phyloP scores from a whole-genome alignment of 1,284 basidiomycete genomes.

The Cystobasidium slooffiae region DNA sequence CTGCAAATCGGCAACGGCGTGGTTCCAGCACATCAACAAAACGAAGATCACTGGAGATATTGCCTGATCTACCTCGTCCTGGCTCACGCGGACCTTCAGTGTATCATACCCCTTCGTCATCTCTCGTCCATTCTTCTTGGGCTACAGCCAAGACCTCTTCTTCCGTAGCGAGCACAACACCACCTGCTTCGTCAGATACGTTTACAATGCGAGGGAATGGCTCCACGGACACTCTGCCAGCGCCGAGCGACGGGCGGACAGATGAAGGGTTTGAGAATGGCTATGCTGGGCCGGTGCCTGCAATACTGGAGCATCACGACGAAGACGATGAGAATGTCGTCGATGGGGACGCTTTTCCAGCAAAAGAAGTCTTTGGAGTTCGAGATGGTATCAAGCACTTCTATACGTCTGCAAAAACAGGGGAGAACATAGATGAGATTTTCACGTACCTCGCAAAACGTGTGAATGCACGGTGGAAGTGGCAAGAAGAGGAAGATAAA shows the following conservation, averaged over 20 bases:
- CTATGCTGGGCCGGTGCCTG: slow-evolving; percentile 2
- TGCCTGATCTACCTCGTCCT: slow-evolving; percentile 24
- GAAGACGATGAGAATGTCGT: slow-evolving; percentile 3
- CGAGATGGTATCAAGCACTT: slow-evolving; percentile 49
- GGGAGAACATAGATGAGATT: slow-evolving; percentile 49
- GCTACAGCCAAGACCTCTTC: slow-evolving; percentile 9
- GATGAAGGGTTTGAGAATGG: background rate
- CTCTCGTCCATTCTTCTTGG: slow-evolving; percentile 22
- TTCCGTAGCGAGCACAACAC: slow-evolving; percentile 5
- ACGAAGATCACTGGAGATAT: slow-evolving; percentile 36
- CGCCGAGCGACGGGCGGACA: background rate
- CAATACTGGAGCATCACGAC: background rate
- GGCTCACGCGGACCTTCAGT: slow-evolving; percentile 24
- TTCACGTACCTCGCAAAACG: slow-evolving; percentile 38
- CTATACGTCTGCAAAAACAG: slow-evolving; percentile 49
- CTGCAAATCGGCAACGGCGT: slow-evolving; percentile 6
- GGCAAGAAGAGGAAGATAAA: slow-evolving; percentile 37
- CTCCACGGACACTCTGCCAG: slow-evolving; percentile 6
- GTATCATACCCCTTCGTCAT: slow-evolving; percentile 38
- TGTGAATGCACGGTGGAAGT: slow-evolving; percentile 31
- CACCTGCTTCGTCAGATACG: slow-evolving; percentile 6
- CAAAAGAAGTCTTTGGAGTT: slow-evolving; percentile 35
- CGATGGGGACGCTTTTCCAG: background rate
- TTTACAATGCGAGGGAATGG: background rate
- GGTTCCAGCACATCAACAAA: slow-evolving; percentile 27